Percentiles rank a stretch among this genome's conserved stretches.
Conservation (phyloP, 495 filamentous ascomycete genomes). For the Neurospora africana region DNA sequence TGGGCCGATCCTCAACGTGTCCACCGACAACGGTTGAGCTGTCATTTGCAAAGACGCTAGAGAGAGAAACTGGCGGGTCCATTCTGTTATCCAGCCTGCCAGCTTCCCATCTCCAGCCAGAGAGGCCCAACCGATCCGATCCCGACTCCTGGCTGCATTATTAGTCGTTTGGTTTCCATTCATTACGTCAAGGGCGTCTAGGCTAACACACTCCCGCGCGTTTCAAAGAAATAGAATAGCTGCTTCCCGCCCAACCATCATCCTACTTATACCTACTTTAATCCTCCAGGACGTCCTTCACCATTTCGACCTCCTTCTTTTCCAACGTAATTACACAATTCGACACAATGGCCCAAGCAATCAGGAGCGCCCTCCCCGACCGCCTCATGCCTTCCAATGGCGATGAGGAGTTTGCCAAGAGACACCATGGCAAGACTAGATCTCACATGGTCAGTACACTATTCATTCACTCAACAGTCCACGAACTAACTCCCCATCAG, state of each 20-base stretch:
- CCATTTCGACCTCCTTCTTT: background rate
- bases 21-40: background rate
- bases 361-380: slow-evolving; percentile 61
- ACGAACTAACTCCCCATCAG: slow-evolving; percentile 34
- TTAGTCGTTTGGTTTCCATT: background rate
- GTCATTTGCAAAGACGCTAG: background rate
- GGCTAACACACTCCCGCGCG: background rate
- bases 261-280: background rate
- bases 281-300: background rate
- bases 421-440: slow-evolving; percentile 90
- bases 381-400: slow-evolving; percentile 60
- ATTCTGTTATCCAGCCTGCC: background rate
- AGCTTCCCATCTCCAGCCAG: background rate
- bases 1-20: background rate
- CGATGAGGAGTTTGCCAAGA: slow-evolving; percentile 49
- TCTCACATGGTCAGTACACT: slow-evolving; percentile 86
- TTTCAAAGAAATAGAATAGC: background rate
- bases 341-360: slow-evolving; percentile 53
- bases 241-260: background rate
- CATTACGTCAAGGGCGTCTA: background rate
- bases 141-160: background rate
- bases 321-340: slow-evolving; percentile 1
- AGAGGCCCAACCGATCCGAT: background rate
- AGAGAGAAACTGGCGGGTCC: background rate
- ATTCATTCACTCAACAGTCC: background rate